Percentiles rank a stretch among this genome's conserved stretches.
Evolutionary conservation across 306 rosid species (phyloP).

Genomic region (Vachellia collinsii): DNA sequence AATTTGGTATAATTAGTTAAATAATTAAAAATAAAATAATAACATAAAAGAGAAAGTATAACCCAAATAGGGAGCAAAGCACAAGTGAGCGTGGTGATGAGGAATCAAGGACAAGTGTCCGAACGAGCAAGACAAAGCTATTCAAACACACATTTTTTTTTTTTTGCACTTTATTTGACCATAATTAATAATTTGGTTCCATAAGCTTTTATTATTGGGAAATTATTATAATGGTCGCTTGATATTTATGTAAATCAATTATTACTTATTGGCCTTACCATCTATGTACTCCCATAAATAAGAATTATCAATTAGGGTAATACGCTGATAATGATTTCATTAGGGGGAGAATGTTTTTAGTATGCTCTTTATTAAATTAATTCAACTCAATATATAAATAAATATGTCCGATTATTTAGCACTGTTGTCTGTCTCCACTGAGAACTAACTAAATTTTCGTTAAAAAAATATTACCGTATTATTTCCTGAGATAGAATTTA

Average conservation of each 20-base stretch:
- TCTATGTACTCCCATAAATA: not conserved
- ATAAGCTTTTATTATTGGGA: not conserved
- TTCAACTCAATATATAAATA: too few species aligned
- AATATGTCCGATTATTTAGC: too few species aligned
- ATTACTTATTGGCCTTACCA: not conserved
- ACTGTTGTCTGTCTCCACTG: too few species aligned
- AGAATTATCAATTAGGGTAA: too few species aligned
- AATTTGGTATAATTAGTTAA: not conserved
- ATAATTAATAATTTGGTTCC: not conserved
- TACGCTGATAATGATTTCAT: too few species aligned
- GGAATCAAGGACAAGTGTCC: conserved; percentile 4
- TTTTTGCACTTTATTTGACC: not conserved
- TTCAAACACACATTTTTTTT: not conserved
- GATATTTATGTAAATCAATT: not conserved
- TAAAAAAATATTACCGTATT: not conserved
- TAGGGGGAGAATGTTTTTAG: too few species aligned
- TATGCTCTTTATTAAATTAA: too few species aligned
- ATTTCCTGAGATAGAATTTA: too few species aligned
- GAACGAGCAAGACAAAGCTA: not conserved
- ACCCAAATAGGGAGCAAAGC: conserved; percentile 1
- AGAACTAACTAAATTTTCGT: too few species aligned
- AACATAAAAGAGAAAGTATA: not conserved
- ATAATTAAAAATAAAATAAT: not conserved
- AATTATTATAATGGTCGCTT: not conserved
- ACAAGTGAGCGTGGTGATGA: not conserved